Base-by-base conservation (phyloP, 2,329 filamentous ascomycete genomes). In the Nannizziopsis arthrosporioides region DNA sequence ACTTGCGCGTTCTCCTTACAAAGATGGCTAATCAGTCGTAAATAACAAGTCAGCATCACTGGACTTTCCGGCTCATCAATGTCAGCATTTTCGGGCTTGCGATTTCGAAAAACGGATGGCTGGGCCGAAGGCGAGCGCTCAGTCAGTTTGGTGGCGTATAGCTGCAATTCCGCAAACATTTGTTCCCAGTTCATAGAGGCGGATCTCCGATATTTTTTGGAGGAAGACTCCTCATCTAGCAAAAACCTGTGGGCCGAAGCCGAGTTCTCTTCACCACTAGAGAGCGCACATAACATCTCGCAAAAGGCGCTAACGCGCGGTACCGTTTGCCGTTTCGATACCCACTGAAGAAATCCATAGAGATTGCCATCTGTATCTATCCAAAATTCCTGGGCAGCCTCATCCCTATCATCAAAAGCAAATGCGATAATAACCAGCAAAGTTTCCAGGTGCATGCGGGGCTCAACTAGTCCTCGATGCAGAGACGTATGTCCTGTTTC, bases 231-330 rank as follows among this genome's bases (percentile, higher is more conserved):
- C 61, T 98, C 92, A 57, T 95, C 90, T 1, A 74, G 41, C 12
- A 98, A 72, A 60, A 98, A 98, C 43, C 81, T 80, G 63, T 98
- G 90, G 0, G 90, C 87, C 12, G 84, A 77, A 47, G 83, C 82
- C 22, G 92, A 90, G 57, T 86, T 92, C 46, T 85, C 78, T 47
- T 86, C 79, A 45, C 87, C 87, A 44, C 82, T 81, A 0, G 92
- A 86, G 42, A 98, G 82, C 1, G 89, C 84, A 59, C 88, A 85
- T 12, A 98, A 73, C 81, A 98, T 90, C 62, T 96, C 90, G 64
- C 92, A 98, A 58, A 96, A 98, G 10, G 90, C 89, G 52, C 87
- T 92, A 51, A 94, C 89, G 18, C 94, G 76, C n/a, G 92, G 92
- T 0, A 93, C 95, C 0, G 93, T 94, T 52, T 94, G 88, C 57